Conservation (phyloP, 352 stramenopile genomes). For the Globisporangium orthogonon region DNA sequence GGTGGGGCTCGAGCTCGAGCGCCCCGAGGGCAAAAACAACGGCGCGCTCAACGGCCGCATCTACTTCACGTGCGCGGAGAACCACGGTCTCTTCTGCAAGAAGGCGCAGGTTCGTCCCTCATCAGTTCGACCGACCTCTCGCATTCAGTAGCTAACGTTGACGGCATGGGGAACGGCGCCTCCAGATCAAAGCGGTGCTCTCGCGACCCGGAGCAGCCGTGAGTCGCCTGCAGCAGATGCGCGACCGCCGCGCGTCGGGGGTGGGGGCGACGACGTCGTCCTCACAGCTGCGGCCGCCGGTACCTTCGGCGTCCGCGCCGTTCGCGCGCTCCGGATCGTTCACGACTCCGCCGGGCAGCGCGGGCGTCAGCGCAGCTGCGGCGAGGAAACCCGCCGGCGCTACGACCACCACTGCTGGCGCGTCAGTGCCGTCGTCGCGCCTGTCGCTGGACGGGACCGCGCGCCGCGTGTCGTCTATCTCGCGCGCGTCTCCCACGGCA, state of each 20-base stretch:
- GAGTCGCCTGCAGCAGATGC: constrained; percentile 28
- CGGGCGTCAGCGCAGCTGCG: neutral
- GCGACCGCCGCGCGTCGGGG: constrained; percentile 17
- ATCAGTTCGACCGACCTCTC: neutral
- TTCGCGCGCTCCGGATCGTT: constrained; percentile 13
- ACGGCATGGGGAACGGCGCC: neutral
- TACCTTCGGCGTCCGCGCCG: constrained; percentile 7
- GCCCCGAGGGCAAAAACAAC: constrained; percentile 80
- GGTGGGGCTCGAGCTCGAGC: constrained; percentile 77
- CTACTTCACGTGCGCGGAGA: constrained; percentile 72
- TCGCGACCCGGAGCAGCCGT: constrained; percentile 15
- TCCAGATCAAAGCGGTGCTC: constrained; percentile 27
- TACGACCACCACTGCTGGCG: too few species aligned
- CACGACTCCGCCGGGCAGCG: constrained; percentile 7
- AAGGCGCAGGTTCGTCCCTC: constrained; percentile 22
- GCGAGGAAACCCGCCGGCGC: constrained; percentile 13
- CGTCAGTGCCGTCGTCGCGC: constrained; percentile 11
- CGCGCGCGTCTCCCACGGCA: constrained; percentile 9
- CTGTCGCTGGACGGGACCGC: constrained; percentile 23
- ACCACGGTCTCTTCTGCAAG: constrained; percentile 76
- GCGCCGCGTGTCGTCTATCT: constrained; percentile 5
- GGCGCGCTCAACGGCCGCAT: constrained; percentile 73
- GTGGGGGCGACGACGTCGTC: constrained; percentile 10
- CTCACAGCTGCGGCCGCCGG: constrained; percentile 7
- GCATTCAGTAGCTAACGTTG: neutral